A percentile compares a stretch with the other conserved stretches of the same genome.
These are phyloP conservation scores for Stephania cephalantha DNA, from an alignment of 164 flowering plant species.

Conservation along the genomic window DNA sequence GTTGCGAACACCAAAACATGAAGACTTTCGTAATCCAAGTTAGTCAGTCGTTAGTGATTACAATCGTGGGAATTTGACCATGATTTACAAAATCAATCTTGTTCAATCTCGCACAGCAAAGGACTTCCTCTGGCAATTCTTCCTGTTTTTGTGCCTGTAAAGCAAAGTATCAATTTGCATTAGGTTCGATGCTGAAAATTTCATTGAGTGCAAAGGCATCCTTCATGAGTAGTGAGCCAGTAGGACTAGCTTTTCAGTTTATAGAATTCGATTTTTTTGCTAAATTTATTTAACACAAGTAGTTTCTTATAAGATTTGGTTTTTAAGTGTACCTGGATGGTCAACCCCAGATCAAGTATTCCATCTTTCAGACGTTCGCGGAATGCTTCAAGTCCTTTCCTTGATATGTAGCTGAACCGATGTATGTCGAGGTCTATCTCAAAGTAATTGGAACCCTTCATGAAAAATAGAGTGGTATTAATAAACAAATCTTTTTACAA, in stretches of 20 bases:
- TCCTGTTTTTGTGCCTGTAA: conserved; percentile 87
- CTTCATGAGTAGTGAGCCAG: not conserved
- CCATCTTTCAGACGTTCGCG: conserved; percentile 73
- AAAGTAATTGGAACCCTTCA: conserved; percentile 85
- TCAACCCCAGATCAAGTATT: conserved; percentile 74
- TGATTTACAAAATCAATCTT: conserved; percentile 69
- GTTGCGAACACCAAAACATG: not conserved
- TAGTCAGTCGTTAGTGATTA: conserved; percentile 32
- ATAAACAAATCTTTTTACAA: not conserved
- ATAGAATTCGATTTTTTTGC: not conserved
- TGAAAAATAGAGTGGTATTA: not conserved
- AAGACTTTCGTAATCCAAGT: not conserved
- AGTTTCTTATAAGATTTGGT: not conserved
- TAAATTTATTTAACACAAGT: not conserved
- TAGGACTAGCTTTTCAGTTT: not conserved
- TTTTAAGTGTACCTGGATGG: conserved; percentile 69
- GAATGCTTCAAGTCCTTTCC: conserved; percentile 89
- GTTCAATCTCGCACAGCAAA: conserved; percentile 76
- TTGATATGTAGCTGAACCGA: conserved; percentile 87
- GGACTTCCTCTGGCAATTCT: conserved; percentile 80
- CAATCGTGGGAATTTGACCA: conserved; percentile 76
- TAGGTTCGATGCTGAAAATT: not conserved
- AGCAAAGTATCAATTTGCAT: not conserved
- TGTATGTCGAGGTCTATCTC: conserved; percentile 97
- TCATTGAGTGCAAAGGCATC: not conserved